Evolutionary conservation across 805 yeast species (phyloP).

Genomic region (Wickerhamiella azyma): DNA sequence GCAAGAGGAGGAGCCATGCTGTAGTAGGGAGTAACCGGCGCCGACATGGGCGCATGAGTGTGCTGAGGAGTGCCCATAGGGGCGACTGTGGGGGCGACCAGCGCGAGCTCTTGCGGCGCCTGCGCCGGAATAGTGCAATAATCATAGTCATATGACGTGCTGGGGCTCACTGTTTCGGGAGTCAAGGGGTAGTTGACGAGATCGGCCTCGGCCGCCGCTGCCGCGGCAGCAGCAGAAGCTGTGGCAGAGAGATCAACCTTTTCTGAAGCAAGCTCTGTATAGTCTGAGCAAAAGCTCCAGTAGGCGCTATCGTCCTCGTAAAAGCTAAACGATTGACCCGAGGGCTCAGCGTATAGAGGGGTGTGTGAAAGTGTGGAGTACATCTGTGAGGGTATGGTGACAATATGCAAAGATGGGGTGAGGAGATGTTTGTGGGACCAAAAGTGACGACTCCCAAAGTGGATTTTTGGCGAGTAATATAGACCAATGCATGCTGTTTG

Average conservation of each 20-base stretch:
- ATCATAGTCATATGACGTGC: background rate
- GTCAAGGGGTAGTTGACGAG: constrained; percentile 1
- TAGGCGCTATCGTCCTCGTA: constrained; percentile 5
- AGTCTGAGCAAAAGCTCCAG: constrained; percentile 8
- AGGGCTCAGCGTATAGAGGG: background rate
- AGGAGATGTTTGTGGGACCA: background rate
- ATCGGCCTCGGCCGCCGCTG: too few relatives aligned
- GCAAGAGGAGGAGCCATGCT: too few relatives aligned
- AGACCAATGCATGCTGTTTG: constrained; percentile 1
- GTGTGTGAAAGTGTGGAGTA: background rate
- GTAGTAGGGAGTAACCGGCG: background rate
- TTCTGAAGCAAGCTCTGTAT: background rate
- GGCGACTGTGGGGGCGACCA: too few relatives aligned
- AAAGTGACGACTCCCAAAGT: background rate
- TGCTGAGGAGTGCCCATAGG: too few relatives aligned
- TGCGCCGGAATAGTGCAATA: background rate
- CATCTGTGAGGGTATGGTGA: background rate
- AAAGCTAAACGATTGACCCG: background rate
- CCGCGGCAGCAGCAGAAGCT: too few relatives aligned
- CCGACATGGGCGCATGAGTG: background rate
- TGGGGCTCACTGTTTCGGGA: constrained; percentile 2
- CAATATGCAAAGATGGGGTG: too few relatives aligned
- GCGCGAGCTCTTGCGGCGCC: background rate
- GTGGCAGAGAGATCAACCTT: background rate
- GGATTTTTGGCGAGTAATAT: constrained; percentile 1